Evolutionary conservation across 768 basidiomycete species (phyloP).

Genomic region (Epithele typhae): DNA sequence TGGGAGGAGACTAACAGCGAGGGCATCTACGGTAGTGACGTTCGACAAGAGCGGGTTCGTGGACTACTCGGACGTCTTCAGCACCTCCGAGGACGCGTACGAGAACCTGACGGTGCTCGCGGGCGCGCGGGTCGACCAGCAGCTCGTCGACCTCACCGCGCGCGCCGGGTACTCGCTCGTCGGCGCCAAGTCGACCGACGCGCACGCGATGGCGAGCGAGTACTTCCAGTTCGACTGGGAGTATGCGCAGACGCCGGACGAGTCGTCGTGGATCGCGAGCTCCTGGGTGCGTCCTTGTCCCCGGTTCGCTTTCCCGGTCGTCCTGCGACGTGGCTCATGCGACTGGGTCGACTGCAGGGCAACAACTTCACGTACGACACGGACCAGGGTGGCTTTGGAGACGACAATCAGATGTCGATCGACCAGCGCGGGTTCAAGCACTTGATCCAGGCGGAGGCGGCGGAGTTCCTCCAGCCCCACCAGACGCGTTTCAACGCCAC

Average conservation of each 20-base stretch:
- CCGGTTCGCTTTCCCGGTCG: background rate
- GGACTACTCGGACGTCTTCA: constrained; percentile 42
- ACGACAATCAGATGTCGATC: constrained; percentile 45
- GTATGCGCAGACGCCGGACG: constrained; percentile 51
- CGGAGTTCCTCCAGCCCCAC: constrained; percentile 42
- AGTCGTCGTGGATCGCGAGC: constrained; percentile 38
- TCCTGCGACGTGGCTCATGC: background rate
- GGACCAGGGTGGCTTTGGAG: constrained; percentile 53
- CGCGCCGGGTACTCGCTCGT: constrained; percentile 46
- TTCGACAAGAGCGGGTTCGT: constrained; percentile 45
- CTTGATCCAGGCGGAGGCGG: constrained; percentile 53
- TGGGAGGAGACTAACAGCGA: too few relatives aligned
- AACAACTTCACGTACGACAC: constrained; percentile 57
- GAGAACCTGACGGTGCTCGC: constrained; percentile 35
- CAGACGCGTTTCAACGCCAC: constrained; percentile 48
- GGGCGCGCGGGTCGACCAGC: constrained; percentile 35
- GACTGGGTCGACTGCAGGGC: constrained; percentile 31
- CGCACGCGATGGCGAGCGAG: constrained; percentile 48
- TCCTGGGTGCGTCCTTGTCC: constrained; percentile 41
- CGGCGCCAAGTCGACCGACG: constrained; percentile 39
- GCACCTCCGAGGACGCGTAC: constrained; percentile 35
- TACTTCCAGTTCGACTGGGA: constrained; percentile 51
- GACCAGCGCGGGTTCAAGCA: constrained; percentile 60
- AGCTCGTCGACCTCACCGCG: constrained; percentile 45
- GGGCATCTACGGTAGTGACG: constrained; percentile 32